Percentiles rank a stretch among this genome's conserved stretches.
Evolutionary conservation across 2,329 filamentous ascomycete genomes (phyloP).

Genomic region (Colletotrichum sansevieriae): DNA sequence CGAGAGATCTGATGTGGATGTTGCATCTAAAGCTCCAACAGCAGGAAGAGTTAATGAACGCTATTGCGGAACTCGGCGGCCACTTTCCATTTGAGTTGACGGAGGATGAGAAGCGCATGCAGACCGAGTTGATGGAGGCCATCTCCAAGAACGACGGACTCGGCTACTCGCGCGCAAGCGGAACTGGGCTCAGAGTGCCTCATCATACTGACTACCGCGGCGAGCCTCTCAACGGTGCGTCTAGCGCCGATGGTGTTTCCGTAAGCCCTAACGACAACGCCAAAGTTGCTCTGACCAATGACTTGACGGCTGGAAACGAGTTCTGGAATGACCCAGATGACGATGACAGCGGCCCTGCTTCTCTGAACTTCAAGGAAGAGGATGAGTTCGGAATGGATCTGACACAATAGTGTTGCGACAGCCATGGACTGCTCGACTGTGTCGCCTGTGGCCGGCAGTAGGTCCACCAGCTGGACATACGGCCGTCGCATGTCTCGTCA

Average conservation of each 20-base stretch:
- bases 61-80: slow-evolving; percentile 79
- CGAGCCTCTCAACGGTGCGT: slow-evolving; percentile 72
- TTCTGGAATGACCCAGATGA: slow-evolving; percentile 80
- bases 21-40: slow-evolving; percentile 89
- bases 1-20: slow-evolving; percentile 97
- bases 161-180: slow-evolving; percentile 85
- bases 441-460: too few species aligned
- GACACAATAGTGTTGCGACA: slow-evolving; percentile 54
- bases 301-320: slow-evolving; percentile 64
- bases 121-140: slow-evolving; percentile 89
- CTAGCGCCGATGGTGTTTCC: slow-evolving; percentile 57
- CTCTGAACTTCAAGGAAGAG: slow-evolving; percentile 89
- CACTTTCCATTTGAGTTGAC: slow-evolving; percentile 84
- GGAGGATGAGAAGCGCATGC: slow-evolving; percentile 96
- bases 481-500: background rate
- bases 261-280: slow-evolving; percentile 65
- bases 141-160: slow-evolving; percentile 88
- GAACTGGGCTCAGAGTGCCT: slow-evolving; percentile 89
- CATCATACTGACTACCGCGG: slow-evolving; percentile 94
- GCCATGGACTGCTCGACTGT: too few species aligned
- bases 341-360: slow-evolving; percentile 75
- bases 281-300: slow-evolving; percentile 54
- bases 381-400: slow-evolving; percentile 92
- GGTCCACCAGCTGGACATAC: too few species aligned
- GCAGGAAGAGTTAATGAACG: slow-evolving; percentile 86